Evolutionary conservation across 108 stramenopile species (phyloP).

Genomic region (Skeletonema marinoi): DNA sequence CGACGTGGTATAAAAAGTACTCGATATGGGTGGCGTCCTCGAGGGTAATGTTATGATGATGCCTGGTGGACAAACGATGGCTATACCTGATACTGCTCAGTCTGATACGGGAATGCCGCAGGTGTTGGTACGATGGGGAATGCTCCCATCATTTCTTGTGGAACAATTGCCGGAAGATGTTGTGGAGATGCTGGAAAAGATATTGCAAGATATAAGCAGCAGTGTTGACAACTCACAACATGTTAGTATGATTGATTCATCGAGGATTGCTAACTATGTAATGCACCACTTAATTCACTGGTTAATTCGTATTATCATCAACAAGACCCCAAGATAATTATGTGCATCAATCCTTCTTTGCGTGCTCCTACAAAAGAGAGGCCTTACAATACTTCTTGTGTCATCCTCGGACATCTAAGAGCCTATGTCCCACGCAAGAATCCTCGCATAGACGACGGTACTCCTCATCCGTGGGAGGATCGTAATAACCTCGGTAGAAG

Average conservation of each 20-base stretch:
- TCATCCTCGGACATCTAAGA: too few relatives aligned
- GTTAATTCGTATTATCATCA: slow-evolving; percentile 1
- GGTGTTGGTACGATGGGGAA: not conserved
- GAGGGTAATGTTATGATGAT: slow-evolving; percentile 7
- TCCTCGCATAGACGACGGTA: not conserved
- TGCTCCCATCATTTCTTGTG: not conserved
- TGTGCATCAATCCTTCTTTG: not conserved
- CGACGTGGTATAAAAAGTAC: not conserved
- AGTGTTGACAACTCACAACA: not conserved
- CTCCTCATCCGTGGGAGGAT: not conserved
- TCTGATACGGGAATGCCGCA: not conserved
- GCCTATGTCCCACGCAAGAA: too few relatives aligned
- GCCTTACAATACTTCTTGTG: too few relatives aligned
- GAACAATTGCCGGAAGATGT: not conserved
- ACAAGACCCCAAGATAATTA: not conserved
- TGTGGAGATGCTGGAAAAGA: not conserved
- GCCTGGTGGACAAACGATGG: slow-evolving; percentile 3
- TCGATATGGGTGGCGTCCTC: not conserved
- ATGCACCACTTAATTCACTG: not conserved
- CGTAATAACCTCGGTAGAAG: not conserved
- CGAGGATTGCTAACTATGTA: not conserved
- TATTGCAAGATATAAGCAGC: not conserved
- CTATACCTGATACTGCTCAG: not conserved
- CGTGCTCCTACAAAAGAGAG: too few relatives aligned
- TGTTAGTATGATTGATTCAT: not conserved